Evolutionary conservation across 139 green algal species (phyloP), one percentile per base, ranked within the genome.

Genomic region (Chlamydomonas schloesseri): DNA sequence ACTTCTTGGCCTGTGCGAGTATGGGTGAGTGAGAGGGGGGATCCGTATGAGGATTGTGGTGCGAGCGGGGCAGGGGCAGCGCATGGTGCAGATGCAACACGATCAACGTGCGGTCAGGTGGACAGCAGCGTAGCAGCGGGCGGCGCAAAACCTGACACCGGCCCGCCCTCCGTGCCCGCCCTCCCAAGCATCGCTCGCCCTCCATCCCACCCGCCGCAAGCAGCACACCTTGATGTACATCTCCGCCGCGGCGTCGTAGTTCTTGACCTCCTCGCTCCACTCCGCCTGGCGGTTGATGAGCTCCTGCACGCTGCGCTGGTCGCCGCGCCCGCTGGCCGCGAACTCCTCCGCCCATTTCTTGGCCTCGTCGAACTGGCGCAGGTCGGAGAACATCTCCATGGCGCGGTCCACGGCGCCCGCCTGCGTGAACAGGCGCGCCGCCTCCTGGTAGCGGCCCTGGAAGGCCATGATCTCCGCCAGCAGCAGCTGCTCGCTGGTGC

Each of bases 381-480:
- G 88, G 91, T 96, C 95, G 36, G 70, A 91, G 89, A 97, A 97
- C 93, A 98, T 96, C 87, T 96, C 93, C 87, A 98, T 93, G 0
- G 92, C 93, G 76, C 91, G 82, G 55, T 97, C 91, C 62, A 94
- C 74, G 6, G 71, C 62, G 34, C 88, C 82, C 6, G 53, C 76
- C 71, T 92, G 89, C 23, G 86, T 93, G 90, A 94, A 98, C 67
- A 94, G 81, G 47, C 88, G 72, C 14, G 95, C 95, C 37, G 95
- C 95, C 36, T 96, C 94, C 58, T 96, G 88, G 72, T 95, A 96
- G 31, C 90, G 82, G 11, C 94, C 93, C 88, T 95, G 91, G 77
- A 94, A 95, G 24, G 94, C 94, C 74, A 95, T 89, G 36, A 96
- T 87, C 88, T 96, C 93, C 18, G 94, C 95, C 76, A 93, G 88